Conservation (phyloP, 2,329 filamentous ascomycete species). For the Metarhizium brunneum region DNA sequence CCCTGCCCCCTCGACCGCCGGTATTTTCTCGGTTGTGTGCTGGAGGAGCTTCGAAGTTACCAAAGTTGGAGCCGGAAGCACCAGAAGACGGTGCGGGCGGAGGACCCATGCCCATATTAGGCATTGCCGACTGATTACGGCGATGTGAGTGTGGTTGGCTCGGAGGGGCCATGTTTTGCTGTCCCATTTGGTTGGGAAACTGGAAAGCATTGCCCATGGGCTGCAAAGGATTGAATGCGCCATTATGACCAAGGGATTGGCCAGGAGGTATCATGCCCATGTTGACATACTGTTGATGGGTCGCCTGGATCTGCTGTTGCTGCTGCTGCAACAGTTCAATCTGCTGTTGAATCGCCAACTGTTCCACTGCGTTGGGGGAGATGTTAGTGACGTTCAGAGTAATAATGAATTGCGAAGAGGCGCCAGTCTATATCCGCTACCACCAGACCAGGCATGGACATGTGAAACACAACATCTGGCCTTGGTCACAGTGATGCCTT, state of each 20-base stretch:
- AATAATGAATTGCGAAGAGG: background rate
- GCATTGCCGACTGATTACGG: constrained; percentile 94
- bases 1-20: constrained; percentile 57
- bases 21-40: constrained; percentile 25
- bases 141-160: constrained; percentile 80
- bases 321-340: constrained; percentile 96
- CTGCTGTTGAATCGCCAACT: constrained; percentile 94
- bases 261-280: constrained; percentile 89
- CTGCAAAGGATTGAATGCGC: constrained; percentile 69
- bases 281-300: constrained; percentile 94
- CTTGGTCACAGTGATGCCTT: background rate
- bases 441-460: background rate
- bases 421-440: background rate
- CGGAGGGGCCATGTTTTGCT: constrained; percentile 68
- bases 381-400: background rate
- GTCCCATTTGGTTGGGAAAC: constrained; percentile 70
- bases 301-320: constrained; percentile 93
- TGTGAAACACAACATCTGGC: background rate
- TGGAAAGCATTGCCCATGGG: constrained; percentile 80
- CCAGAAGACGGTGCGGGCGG: constrained; percentile 89
- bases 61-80: constrained; percentile 68
- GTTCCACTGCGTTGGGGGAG: constrained; percentile 61
- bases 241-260: constrained; percentile 62
- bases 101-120: constrained; percentile 81
- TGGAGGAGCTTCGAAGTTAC: constrained; percentile 61